A percentile compares a stretch with the other conserved stretches of the same genome.
Conservation (phyloP, 305 asterid species). For the Solanum aculeatissimum region DNA sequence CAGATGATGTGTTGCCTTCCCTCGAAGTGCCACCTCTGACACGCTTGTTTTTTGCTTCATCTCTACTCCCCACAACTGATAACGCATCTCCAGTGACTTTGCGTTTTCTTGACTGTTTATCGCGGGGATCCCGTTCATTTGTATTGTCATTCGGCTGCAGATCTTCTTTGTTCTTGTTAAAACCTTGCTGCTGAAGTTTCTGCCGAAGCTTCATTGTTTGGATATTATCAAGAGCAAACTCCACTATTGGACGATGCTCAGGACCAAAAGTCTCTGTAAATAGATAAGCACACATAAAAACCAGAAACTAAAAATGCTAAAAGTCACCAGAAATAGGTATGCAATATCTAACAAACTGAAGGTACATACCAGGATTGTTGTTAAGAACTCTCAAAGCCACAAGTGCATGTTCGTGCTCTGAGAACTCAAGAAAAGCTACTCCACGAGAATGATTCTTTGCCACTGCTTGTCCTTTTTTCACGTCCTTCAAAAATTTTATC, state of each 20-base stretch:
- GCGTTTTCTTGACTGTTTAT: constrained; percentile 37
- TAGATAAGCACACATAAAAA: neutral
- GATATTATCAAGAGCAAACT: constrained; percentile 90
- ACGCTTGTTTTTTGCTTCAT: constrained; percentile 11
- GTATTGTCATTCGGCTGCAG: constrained; percentile 11
- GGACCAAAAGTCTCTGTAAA: constrained; percentile 63
- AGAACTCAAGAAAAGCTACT: constrained; percentile 89
- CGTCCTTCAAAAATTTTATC: constrained; percentile 67
- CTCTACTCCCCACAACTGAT: constrained; percentile 17
- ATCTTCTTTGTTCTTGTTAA: constrained; percentile 9
- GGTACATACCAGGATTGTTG: constrained; percentile 71
- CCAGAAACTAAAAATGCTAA: neutral
- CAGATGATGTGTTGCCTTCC: constrained; percentile 18
- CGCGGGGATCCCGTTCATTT: constrained; percentile 7
- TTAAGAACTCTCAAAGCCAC: constrained; percentile 97
- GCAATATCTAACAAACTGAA: neutral
- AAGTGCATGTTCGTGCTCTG: constrained; percentile 95
- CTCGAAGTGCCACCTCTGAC: constrained; percentile 7
- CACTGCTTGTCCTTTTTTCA: constrained; percentile 42
- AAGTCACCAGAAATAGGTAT: neutral
- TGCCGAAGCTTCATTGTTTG: constrained; percentile 70
- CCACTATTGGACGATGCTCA: constrained; percentile 93
- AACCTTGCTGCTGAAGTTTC: constrained; percentile 40
- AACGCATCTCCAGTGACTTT: constrained; percentile 25
- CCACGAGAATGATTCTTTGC: constrained; percentile 69